Base-by-base conservation (phyloP, 2,329 filamentous ascomycete species). In the Cercospora janseana region DNA sequence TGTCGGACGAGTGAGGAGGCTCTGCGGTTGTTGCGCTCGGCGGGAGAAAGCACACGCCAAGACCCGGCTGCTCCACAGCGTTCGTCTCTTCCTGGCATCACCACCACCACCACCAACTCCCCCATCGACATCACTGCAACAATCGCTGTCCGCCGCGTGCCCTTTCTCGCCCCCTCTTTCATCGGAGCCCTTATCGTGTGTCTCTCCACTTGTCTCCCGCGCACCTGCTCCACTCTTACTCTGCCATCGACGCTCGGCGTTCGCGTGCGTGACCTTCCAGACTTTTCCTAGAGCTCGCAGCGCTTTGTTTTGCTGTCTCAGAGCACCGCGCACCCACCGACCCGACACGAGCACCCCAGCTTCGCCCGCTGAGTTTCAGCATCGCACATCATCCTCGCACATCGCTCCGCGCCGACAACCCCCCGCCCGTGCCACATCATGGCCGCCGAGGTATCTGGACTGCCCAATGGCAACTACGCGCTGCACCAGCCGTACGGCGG, bases 401-500 rank as follows among this genome's bases (percentile, higher is more conserved):
- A 24, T 16, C 32, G 24, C 16, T 38, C 21, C 44, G 32, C 44
- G 6, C 31, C 12, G 23, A 27, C 23, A 13, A 31, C 23, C 32
- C 10, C 43, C 13, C 29, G 15, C 18, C 16, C 21, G 21, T 35
- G 23, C 23, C 46, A n/a, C n/a, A 58, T 62, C 46, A 73, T 73
- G 70, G 71, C 71, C 52, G 63, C 70, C 41, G 70, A 73, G 49
- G 63, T 66, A 37, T 53, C 63, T 34, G 55, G 63, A 32, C 65
- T 70, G 58, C 69, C 73, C 62, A 78, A 79, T 58, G 76, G 76
- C 68, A 74, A 65, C 65, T 75, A 76, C 59, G 70, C 66, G 53
- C 62, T 66, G 38, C 68, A 71, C 42, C 63, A 67, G 35, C 65
- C 61, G 52, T 76, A 75, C 12, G 55, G 56, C 51, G 61, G 57